phyloP scores from a whole-genome alignment of 805 yeast genomes.

The Saccharomycopsis malanga region DNA sequence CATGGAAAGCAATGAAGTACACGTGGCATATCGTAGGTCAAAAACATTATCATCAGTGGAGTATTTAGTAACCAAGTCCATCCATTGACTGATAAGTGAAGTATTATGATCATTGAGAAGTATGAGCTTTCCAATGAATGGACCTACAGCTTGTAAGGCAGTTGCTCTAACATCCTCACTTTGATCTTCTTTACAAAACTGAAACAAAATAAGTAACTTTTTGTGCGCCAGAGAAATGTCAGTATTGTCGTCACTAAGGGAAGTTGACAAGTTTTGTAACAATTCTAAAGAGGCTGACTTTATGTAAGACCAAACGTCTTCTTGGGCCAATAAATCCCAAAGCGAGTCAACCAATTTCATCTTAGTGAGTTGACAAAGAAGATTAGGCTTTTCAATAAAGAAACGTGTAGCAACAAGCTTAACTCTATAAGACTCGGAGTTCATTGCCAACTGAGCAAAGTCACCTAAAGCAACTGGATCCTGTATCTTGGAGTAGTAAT shows the following conservation, averaged over 20 bases:
- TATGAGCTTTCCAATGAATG: conserved; percentile 28
- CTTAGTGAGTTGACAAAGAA: conserved; percentile 1
- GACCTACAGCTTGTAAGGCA: conserved; percentile 47
- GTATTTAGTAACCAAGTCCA: conserved; percentile 26
- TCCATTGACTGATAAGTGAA: conserved; percentile 27
- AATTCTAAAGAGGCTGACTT: conserved; percentile 36
- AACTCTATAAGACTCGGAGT: conserved; percentile 39
- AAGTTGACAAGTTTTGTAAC: conserved; percentile 26
- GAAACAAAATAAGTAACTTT: conserved; percentile 28
- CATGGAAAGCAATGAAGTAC: conserved; percentile 16
- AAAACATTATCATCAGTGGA: conserved; percentile 32
- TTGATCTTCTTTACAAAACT: conserved; percentile 27
- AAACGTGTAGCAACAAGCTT: conserved; percentile 36
- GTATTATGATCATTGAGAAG: background rate
- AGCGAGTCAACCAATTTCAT: conserved; percentile 21
- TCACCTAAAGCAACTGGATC: conserved; percentile 24
- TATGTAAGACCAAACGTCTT: conserved; percentile 36
- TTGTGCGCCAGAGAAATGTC: conserved; percentile 8
- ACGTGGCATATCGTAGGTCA: conserved; percentile 12
- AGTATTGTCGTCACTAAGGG: conserved; percentile 20
- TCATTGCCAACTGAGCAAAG: conserved; percentile 31
- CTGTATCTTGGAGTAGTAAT: conserved; percentile 11
- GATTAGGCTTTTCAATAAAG: conserved; percentile 20
- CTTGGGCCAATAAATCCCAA: conserved; percentile 26
- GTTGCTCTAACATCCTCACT: conserved; percentile 44